These are phyloP conservation scores for Prunus mongolica DNA, from an alignment of 306 rosid species.

Conservation along the genomic window DNA sequence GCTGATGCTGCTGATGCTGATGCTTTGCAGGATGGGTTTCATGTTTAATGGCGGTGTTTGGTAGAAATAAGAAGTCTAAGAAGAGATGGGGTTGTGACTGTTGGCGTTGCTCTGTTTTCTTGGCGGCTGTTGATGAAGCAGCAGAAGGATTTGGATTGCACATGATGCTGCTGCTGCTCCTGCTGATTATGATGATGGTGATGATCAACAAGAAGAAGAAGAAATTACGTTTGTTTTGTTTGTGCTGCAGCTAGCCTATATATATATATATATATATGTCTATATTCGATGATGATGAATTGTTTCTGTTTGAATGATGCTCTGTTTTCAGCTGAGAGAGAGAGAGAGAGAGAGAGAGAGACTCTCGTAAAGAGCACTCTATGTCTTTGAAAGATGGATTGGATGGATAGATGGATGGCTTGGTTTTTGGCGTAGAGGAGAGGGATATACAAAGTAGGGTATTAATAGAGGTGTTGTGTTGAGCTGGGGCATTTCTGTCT, in stretches of 20 bases:
- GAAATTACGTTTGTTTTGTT: not conserved
- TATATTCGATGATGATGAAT: not conserved
- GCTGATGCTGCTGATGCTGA: not conserved
- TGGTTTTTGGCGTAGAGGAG: conserved; percentile 15
- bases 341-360: conserved; percentile 9
- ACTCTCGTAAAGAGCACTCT: conserved; percentile 47
- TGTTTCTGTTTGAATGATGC: not conserved
- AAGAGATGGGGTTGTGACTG: conserved; percentile 12
- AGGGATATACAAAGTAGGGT: conserved; percentile 4
- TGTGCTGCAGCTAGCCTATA: not conserved
- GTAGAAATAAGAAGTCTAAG: conserved; percentile 7
- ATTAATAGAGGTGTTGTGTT: conserved; percentile 11
- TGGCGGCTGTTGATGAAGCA: not conserved
- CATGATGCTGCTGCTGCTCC: conserved; percentile 11
- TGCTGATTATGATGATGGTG: not conserved
- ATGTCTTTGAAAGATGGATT: conserved; percentile 6
- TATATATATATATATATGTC: too few species aligned
- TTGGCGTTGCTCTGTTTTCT: conserved; percentile 14
- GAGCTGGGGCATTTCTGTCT: conserved; percentile 1
- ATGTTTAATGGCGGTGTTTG: not conserved
- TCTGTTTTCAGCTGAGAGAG: not conserved
- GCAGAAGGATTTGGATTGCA: conserved; percentile 16
- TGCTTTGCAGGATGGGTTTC: not conserved
- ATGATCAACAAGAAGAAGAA: not conserved
- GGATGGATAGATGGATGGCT: conserved; percentile 11